phyloP scores from a whole-genome alignment of 163 green algal genomes.

The Chloroidium sp. region DNA sequence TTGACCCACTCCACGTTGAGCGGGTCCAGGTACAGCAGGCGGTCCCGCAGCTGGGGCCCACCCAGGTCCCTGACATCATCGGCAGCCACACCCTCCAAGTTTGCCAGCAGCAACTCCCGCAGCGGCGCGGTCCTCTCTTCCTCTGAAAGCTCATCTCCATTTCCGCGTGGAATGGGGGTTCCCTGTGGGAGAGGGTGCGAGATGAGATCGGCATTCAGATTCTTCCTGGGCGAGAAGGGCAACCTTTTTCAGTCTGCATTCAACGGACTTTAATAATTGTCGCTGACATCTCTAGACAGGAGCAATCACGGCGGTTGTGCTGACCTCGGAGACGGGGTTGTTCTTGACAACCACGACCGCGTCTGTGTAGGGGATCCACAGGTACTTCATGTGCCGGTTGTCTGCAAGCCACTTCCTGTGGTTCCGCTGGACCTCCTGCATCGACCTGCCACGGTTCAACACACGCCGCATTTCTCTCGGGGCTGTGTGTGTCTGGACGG shows the following conservation, averaged over 20 bases:
- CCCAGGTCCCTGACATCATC: conserved; percentile 32
- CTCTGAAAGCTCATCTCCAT: neutral
- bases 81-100: neutral
- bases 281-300: too few relatives aligned
- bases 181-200: too few relatives aligned
- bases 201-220: too few relatives aligned
- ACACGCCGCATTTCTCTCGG: too few relatives aligned
- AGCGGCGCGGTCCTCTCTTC: conserved; percentile 21
- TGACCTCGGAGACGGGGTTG: conserved; percentile 41
- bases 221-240: too few relatives aligned
- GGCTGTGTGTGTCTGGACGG: too few relatives aligned
- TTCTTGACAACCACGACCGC: conserved; percentile 81
- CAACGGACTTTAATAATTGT: too few relatives aligned
- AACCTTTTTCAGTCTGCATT: neutral
- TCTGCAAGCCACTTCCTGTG: conserved; percentile 61
- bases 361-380: conserved; percentile 96
- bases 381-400: conserved; percentile 88
- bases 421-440: conserved; percentile 48
- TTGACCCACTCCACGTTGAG: conserved; percentile 66
- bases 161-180: too few relatives aligned
- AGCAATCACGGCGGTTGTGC: too few relatives aligned
- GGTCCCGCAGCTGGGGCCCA: conserved; percentile 66
- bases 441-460: neutral
- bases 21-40: conserved; percentile 67
- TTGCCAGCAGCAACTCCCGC: conserved; percentile 31